Conservation (phyloP, 768 basidiomycete species). For the Psilocybe cubensis region DNA sequence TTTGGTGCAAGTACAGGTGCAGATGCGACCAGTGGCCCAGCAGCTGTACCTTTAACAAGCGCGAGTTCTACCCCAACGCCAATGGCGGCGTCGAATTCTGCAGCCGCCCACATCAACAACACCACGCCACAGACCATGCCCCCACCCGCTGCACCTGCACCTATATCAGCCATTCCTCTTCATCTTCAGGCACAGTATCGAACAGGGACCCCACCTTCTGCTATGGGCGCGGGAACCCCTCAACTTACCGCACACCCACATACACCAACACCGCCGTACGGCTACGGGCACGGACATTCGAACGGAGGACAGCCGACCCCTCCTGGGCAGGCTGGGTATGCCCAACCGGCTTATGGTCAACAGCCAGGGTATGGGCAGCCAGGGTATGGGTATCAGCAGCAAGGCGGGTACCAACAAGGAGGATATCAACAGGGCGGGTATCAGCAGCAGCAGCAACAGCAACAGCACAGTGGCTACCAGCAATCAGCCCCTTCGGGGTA, state of each 20-base stretch:
- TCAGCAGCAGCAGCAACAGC: slow-evolving; percentile 6
- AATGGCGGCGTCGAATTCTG: slow-evolving; percentile 8
- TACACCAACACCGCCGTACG: slow-evolving; percentile 28
- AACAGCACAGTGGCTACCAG: background rate
- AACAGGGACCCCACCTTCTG: slow-evolving; percentile 34
- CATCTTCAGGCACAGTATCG: slow-evolving; percentile 45
- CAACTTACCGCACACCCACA: slow-evolving; percentile 14
- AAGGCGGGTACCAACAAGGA: slow-evolving; percentile 2
- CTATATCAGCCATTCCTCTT: slow-evolving; percentile 50
- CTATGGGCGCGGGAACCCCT: background rate
- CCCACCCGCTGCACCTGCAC: slow-evolving; percentile 33
- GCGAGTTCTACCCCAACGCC: background rate
- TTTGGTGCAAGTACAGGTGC: slow-evolving; percentile 37
- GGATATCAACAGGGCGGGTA: background rate
- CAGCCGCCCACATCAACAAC: background rate
- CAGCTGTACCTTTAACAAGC: slow-evolving; percentile 21
- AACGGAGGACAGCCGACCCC: slow-evolving; percentile 18
- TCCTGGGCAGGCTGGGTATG: slow-evolving; percentile 11
- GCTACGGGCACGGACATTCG: slow-evolving; percentile 20
- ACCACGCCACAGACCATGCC: slow-evolving; percentile 26
- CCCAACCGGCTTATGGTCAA: slow-evolving; percentile 21
- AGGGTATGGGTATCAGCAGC: slow-evolving; percentile 20
- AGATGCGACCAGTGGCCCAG: slow-evolving; percentile 17
- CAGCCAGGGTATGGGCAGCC: slow-evolving; percentile 7
- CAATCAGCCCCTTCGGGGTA: background rate